A percentile compares a stretch with the other conserved stretches of the same genome.
Evolutionary conservation across 495 filamentous ascomycete species (phyloP).

Genomic region (Friedmanniomyces simplex): DNA sequence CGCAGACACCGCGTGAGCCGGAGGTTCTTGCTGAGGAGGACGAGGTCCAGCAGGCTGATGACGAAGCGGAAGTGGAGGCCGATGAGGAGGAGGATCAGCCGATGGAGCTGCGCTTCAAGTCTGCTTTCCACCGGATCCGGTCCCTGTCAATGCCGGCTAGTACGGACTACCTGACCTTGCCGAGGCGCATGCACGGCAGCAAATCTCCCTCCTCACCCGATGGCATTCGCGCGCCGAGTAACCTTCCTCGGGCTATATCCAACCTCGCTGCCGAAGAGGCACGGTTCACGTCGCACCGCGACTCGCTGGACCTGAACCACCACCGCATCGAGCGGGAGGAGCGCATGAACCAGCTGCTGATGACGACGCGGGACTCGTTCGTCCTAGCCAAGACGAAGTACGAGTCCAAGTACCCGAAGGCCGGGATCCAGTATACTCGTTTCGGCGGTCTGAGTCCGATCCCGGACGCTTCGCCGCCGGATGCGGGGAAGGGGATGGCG

Average conservation of each 20-base stretch:
- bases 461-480: constrained; percentile 9
- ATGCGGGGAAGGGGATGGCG: constrained; percentile 1
- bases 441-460: constrained; percentile 1
- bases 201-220: background rate
- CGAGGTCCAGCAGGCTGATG: background rate
- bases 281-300: constrained; percentile 11
- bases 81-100: constrained; percentile 1
- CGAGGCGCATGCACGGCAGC: background rate
- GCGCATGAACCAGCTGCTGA: constrained; percentile 7
- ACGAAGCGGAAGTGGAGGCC: background rate
- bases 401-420: constrained; percentile 1
- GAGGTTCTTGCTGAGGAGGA: background rate
- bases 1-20: background rate
- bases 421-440: constrained; percentile 4
- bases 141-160: background rate
- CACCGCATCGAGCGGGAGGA: constrained; percentile 1
- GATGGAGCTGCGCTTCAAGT: constrained; percentile 6
- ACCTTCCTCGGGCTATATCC: background rate
- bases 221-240: background rate
- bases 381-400: constrained; percentile 10
- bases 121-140: background rate
- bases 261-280: constrained; percentile 7
- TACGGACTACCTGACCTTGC: background rate
- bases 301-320: constrained; percentile 8
- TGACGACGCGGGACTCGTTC: constrained; percentile 3